A percentile compares a stretch with the other conserved stretches of the same genome.
phyloP scores from a whole-genome alignment of 768 basidiomycete species.

The Panellus pusillus region DNA sequence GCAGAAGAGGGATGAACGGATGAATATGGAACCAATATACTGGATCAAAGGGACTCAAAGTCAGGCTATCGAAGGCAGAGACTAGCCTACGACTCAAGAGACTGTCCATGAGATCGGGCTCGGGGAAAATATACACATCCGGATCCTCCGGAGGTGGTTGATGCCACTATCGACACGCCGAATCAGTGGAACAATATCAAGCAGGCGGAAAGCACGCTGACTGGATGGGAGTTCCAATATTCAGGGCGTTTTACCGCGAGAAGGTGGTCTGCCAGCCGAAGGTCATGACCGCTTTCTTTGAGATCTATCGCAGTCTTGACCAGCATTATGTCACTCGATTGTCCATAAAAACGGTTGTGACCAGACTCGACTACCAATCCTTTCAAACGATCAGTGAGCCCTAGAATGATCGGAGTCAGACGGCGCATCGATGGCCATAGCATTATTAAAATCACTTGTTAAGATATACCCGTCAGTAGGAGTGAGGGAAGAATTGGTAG shows the following conservation, averaged over 20 bases:
- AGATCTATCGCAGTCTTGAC: slow-evolving; percentile 22
- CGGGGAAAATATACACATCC: slow-evolving; percentile 33
- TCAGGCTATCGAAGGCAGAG: not conserved
- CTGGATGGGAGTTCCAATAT: slow-evolving; percentile 28
- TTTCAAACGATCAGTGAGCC: slow-evolving; percentile 19
- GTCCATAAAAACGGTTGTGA: slow-evolving; percentile 20
- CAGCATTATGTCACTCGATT: slow-evolving; percentile 37
- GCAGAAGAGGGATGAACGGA: slow-evolving; percentile 37
- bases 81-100: slow-evolving; percentile 33
- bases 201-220: slow-evolving; percentile 12
- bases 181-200: not conserved
- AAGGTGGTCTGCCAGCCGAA: slow-evolving; percentile 19
- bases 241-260: slow-evolving; percentile 21
- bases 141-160: slow-evolving; percentile 16
- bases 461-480: slow-evolving; percentile 19
- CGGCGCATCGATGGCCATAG: not conserved
- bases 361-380: slow-evolving; percentile 18
- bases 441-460: slow-evolving; percentile 3
- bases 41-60: not conserved
- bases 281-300: slow-evolving; percentile 15
- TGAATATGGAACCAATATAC: slow-evolving; percentile 38
- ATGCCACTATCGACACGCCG: slow-evolving; percentile 13
- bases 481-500: slow-evolving; percentile 12
- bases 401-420: slow-evolving; percentile 1
- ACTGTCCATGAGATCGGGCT: slow-evolving; percentile 35